phyloP scores from a whole-genome alignment of 2,329 filamentous ascomycete species.

The Aureobasidium uvarum region DNA sequence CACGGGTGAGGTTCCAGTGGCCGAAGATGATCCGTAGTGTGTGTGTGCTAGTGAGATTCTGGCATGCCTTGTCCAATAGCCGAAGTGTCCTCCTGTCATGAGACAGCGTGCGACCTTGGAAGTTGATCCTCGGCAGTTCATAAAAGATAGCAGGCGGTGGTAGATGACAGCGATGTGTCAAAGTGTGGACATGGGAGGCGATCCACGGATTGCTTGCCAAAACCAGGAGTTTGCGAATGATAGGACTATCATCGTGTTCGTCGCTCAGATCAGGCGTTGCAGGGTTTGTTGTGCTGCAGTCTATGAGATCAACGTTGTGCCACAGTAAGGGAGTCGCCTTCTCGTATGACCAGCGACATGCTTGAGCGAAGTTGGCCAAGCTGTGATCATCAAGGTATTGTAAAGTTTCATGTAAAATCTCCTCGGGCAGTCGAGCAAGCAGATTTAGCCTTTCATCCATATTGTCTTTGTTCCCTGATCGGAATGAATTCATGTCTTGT shows the following conservation, averaged over 20 bases:
- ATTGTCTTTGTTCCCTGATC: not conserved
- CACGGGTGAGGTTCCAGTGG: slow-evolving; percentile 44
- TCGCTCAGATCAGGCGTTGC: slow-evolving; percentile 32
- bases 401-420: slow-evolving; percentile 45
- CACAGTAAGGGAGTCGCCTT: slow-evolving; percentile 43
- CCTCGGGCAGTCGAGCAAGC: slow-evolving; percentile 40
- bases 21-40: slow-evolving; percentile 48
- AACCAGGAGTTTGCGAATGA: slow-evolving; percentile 45
- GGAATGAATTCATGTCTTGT: too few relatives aligned
- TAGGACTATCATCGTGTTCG: slow-evolving; percentile 45
- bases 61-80: slow-evolving; percentile 42
- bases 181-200: slow-evolving; percentile 44
- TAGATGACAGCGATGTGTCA: slow-evolving; percentile 50
- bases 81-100: slow-evolving; percentile 42
- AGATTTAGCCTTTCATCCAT: not conserved
- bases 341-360: slow-evolving; percentile 40
- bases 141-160: slow-evolving; percentile 47
- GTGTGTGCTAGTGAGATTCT: slow-evolving; percentile 45
- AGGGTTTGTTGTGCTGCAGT: slow-evolving; percentile 38
- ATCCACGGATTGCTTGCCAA: slow-evolving; percentile 45
- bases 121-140: slow-evolving; percentile 44
- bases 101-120: slow-evolving; percentile 43
- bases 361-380: slow-evolving; percentile 38
- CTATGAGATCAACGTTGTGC: slow-evolving; percentile 44
- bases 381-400: slow-evolving; percentile 36